Base-by-base conservation (phyloP, 345 rosid genomes). In the Salix brachista region DNA sequence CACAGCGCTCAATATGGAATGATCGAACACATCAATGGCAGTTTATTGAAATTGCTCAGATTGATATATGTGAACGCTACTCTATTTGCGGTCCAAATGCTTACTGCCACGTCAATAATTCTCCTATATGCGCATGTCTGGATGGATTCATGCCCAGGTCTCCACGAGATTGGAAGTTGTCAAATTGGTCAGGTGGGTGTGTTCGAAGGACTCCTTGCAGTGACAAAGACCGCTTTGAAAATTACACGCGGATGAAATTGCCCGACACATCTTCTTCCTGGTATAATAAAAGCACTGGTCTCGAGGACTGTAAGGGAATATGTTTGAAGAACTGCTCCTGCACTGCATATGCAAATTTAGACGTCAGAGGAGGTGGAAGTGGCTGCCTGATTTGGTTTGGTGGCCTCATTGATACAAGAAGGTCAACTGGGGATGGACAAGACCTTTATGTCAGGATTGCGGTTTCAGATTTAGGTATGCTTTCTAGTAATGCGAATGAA, bases 371-470 rank as follows among this genome's bases (percentile, higher is more conserved):
- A 4, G 77, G 62, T 11, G 77, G 77, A 9, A 74, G 70, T 42
- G 77, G 77, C 25, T 74, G 71, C 46, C 12, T 74, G 26, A 36
- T 74, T 8, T 74, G 77, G 77, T 74, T 48, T 21, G 69, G 61
- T 28, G 70, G 65, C 30, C 69, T 74, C 62, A 9, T 66, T 48
- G 77, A 74, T 30, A 41, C 46, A 10, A 65, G 70, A 65, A 41
- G 26, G 10, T 42, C 25, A n/a, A 37, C 16, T 30, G 68, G 18
- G 5, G 32, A 9, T 18, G 42, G 61, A 16, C 77, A 74, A 34
- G 62, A 74, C 39, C 50, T 74, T 21, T 74, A 74, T 21, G 30
- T 74, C 1, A 26, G 71, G 14, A 26, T 39, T 21, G 28, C 71
- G 8, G 34, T 52, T 37, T 39, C 71, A n/a, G 30, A 68, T 3